phyloP scores from a whole-genome alignment of 116 monocot genomes.

The Zostera marina region DNA sequence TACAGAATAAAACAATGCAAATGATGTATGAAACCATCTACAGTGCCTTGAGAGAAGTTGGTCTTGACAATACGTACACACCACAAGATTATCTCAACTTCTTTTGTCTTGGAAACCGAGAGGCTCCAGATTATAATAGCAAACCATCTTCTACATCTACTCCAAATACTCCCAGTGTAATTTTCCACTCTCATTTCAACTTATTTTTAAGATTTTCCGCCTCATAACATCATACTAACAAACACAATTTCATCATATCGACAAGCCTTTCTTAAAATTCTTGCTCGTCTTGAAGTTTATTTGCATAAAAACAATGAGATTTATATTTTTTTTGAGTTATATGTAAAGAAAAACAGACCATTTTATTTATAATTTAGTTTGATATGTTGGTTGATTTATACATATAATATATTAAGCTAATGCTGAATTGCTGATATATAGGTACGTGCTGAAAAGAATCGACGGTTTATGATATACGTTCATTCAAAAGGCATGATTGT shows the following conservation, averaged over 20 bases:
- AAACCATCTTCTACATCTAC: not conserved
- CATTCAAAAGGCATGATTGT: conserved; percentile 63
- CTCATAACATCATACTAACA: no score
- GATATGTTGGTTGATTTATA: no score
- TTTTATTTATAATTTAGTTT: no score
- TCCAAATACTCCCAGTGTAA: conserved; percentile 44
- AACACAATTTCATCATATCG: no score
- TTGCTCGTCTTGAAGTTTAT: no score
- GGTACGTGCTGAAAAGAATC: conserved; percentile 22
- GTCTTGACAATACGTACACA: conserved; percentile 40
- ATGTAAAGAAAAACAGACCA: no score
- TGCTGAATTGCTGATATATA: not conserved
- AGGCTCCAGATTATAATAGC: conserved; percentile 20
- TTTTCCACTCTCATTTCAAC: not conserved
- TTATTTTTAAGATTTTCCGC: not conserved
- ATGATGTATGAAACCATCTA: conserved; percentile 94
- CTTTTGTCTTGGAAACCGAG: conserved; percentile 88
- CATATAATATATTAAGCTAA: not conserved
- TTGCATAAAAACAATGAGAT: no score
- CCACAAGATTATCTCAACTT: conserved; percentile 92
- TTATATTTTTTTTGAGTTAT: no score
- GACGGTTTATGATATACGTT: conserved; percentile 46
- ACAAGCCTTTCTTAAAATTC: no score
- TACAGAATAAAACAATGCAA: conserved; percentile 84
- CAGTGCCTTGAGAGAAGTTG: conserved; percentile 61